phyloP scores from a whole-genome alignment of 31 red algal species.

The Endocladia muricata region DNA sequence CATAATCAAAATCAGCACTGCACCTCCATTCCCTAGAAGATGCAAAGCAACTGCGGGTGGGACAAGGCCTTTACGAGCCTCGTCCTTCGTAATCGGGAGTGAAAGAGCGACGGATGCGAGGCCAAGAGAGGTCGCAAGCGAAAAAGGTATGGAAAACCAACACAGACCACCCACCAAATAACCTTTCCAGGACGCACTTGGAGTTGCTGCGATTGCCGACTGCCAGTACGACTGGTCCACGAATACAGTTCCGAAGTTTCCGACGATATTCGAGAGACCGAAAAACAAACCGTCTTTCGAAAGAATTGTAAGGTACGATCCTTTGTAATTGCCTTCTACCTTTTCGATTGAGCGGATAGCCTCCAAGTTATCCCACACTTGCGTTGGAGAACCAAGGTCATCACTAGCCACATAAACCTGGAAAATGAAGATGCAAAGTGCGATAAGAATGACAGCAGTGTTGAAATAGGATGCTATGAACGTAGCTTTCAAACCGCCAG shows the following conservation, averaged over 20 bases:
- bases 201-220: conserved; percentile 71
- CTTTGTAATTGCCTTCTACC: conserved; percentile 41
- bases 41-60: conserved; percentile 60
- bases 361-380: conserved; percentile 36
- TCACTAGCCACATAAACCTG: conserved; percentile 41
- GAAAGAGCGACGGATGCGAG: conserved; percentile 51
- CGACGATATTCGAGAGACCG: conserved; percentile 68
- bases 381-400: conserved; percentile 31
- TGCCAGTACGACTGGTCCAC: conserved; percentile 71
- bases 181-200: conserved; percentile 61
- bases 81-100: conserved; percentile 46
- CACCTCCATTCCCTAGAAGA: conserved; percentile 69
- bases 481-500: conserved; percentile 71
- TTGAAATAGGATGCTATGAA: conserved; percentile 72
- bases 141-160: conserved; percentile 82
- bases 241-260: conserved; percentile 60
- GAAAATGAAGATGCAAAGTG: conserved; percentile 56
- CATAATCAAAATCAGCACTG: conserved; percentile 58
- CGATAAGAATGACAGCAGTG: conserved; percentile 59
- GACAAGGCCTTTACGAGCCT: conserved; percentile 55
- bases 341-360: conserved; percentile 12
- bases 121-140: conserved; percentile 63
- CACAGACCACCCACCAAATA: conserved; percentile 63
- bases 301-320: conserved; percentile 62
- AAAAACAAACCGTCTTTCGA: conserved; percentile 58